Percentiles rank a stretch among this genome's conserved stretches.
Evolutionary conservation across 257 asterid genomes (phyloP).

Genomic region (Forsythia suspensa): DNA sequence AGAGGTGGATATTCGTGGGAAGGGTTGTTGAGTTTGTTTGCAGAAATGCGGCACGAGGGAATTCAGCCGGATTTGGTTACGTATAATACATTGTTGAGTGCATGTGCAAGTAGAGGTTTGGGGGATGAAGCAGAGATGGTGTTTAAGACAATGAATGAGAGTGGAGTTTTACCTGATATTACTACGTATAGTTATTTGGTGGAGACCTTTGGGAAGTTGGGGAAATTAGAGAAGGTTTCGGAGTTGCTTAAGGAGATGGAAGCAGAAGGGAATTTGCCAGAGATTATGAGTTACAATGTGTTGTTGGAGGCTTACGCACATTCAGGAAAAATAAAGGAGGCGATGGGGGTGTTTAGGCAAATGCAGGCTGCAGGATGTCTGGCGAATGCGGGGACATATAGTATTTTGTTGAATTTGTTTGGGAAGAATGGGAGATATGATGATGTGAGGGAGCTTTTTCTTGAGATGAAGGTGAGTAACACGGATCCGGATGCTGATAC

Average conservation of each 20-base stretch:
- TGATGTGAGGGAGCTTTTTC: conserved; percentile 87
- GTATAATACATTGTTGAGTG: conserved; percentile 77
- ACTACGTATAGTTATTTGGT: conserved; percentile 76
- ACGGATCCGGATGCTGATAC: conserved; percentile 89
- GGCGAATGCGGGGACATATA: conserved; percentile 86
- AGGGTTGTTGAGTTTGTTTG: conserved; percentile 89
- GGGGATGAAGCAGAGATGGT: conserved; percentile 97
- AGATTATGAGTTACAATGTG: conserved; percentile 80
- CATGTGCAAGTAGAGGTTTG: conserved; percentile 73
- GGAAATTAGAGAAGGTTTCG: conserved; percentile 74
- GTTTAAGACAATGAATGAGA: conserved; percentile 93
- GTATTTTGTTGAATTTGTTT: conserved; percentile 76
- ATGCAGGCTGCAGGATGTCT: conserved; percentile 86
- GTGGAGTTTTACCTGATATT: conserved; percentile 86
- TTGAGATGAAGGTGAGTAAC: conserved; percentile 92
- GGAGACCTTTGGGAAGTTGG: conserved; percentile 74
- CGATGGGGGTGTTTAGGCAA: conserved; percentile 87
- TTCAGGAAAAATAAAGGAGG: conserved; percentile 71
- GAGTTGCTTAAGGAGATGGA: conserved; percentile 84
- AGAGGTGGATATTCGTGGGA: conserved; percentile 96
- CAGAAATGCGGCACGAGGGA: conserved; percentile 95
- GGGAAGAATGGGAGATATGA: conserved; percentile 89
- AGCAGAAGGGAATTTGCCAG: conserved; percentile 76
- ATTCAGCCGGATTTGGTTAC: conserved; percentile 95
- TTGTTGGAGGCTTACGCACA: conserved; percentile 82